Evolutionary conservation across 2,329 filamentous ascomycete genomes (phyloP).

Genomic region (Trichophyton benhamiae): DNA sequence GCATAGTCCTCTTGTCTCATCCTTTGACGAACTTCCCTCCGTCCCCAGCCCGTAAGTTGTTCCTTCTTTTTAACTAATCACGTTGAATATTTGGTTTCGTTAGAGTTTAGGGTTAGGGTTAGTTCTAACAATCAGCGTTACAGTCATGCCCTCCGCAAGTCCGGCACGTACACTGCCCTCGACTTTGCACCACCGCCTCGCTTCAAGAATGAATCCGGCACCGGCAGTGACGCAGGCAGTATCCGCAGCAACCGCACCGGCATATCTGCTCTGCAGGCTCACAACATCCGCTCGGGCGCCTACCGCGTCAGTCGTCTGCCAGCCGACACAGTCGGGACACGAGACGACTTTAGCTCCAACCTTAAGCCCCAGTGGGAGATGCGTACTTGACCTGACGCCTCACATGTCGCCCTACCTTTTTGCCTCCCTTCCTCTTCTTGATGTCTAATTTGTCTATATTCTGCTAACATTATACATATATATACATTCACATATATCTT

Average conservation of each 20-base stretch:
- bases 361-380: constrained; percentile 47
- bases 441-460: constrained; percentile 3
- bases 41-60: constrained; percentile 81
- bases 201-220: constrained; percentile 31
- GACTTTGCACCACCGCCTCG: constrained; percentile 40
- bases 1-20: constrained; percentile 65
- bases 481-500: neutral
- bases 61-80: neutral
- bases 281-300: constrained; percentile 67
- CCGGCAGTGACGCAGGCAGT: constrained; percentile 34
- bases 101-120: too few species aligned
- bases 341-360: constrained; percentile 50
- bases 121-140: neutral
- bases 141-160: constrained; percentile 39
- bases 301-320: constrained; percentile 79
- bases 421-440: neutral
- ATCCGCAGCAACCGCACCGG: constrained; percentile 62
- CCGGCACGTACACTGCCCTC: constrained; percentile 36
- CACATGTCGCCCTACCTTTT: neutral
- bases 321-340: constrained; percentile 66
- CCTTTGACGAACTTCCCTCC: constrained; percentile 73
- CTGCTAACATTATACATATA: neutral
- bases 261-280: constrained; percentile 56
- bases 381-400: constrained; percentile 8
- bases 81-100: neutral